Evolutionary conservation across 345 rosid species (phyloP).

Genomic region (Cardamine chenopodiifolia): DNA sequence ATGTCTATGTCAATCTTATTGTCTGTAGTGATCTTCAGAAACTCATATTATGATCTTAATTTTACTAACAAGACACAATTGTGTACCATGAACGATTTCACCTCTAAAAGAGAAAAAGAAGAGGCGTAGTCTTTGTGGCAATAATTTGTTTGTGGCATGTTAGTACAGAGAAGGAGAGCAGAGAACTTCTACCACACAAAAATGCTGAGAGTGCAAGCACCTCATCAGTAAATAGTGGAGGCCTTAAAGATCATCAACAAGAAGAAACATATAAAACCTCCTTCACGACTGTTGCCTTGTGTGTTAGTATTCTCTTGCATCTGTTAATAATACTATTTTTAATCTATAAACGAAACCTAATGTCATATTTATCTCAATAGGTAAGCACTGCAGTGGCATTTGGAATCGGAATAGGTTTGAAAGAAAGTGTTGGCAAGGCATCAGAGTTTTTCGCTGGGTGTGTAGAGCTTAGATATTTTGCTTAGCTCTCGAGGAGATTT

Average conservation of each 20-base stretch:
- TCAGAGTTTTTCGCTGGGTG: slow-evolving; percentile 96
- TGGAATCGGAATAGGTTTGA: slow-evolving; percentile 77
- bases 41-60: slow-evolving; percentile 3
- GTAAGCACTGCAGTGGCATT: slow-evolving; percentile 76
- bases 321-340: neutral
- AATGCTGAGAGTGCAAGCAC: slow-evolving; percentile 30
- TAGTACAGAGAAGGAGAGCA: slow-evolving; percentile 54
- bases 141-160: slow-evolving; percentile 33
- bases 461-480: neutral
- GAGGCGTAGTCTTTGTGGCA: slow-evolving; percentile 21
- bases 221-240: slow-evolving; percentile 41
- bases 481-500: neutral
- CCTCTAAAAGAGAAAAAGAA: neutral
- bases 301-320: slow-evolving; percentile 58
- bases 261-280: slow-evolving; percentile 55
- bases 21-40: neutral
- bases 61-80: neutral
- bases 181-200: slow-evolving; percentile 40
- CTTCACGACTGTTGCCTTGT: slow-evolving; percentile 71
- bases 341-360: slow-evolving; percentile 21
- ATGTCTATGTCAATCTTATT: neutral
- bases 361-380: slow-evolving; percentile 43
- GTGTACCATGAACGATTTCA: neutral
- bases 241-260: slow-evolving; percentile 40
- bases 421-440: slow-evolving; percentile 79